Conservation (phyloP, 2,329 filamentous ascomycete species). For the Aspergillus fijiensis region DNA sequence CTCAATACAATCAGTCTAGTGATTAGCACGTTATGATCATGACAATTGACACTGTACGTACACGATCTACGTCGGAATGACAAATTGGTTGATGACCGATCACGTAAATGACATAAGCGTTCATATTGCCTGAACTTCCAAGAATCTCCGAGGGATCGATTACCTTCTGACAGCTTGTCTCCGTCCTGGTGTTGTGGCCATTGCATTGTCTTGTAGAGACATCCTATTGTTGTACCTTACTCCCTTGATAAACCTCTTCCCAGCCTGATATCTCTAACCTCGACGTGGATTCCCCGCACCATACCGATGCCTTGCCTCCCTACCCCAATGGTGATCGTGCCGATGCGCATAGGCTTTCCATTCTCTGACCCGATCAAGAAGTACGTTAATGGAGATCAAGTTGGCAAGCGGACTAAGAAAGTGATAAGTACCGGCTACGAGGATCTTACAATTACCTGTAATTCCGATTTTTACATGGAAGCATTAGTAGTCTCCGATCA, state of each 20-base stretch:
- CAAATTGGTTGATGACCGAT: constrained; percentile 21
- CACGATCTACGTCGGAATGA: constrained; percentile 27
- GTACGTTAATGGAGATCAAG: constrained; percentile 54
- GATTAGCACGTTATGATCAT: constrained; percentile 13
- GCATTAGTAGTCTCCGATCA: constrained; percentile 45
- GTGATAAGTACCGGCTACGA: constrained; percentile 62
- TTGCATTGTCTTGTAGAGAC: no score
- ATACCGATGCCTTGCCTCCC: no score
- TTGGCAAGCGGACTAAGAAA: constrained; percentile 51
- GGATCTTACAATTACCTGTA: constrained; percentile 51
- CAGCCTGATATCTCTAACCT: no score
- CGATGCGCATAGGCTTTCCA: constrained; percentile 55
- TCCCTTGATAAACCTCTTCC: no score
- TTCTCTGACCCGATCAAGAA: constrained; percentile 55
- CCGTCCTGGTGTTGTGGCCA: no score
- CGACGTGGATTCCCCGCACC: no score
- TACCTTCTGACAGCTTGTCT: not conserved
- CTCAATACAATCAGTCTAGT: constrained; percentile 17
- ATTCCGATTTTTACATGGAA: constrained; percentile 53
- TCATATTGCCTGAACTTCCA: no score
- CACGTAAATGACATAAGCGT: not conserved
- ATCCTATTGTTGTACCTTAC: no score
- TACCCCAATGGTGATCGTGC: constrained; percentile 49
- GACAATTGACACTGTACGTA: constrained; percentile 20
- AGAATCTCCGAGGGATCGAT: not conserved